Evolutionary conservation across 1,284 basidiomycete species (phyloP), one percentile per base, ranked within the genome.

Genomic region (Anthracocystis walkeri): DNA sequence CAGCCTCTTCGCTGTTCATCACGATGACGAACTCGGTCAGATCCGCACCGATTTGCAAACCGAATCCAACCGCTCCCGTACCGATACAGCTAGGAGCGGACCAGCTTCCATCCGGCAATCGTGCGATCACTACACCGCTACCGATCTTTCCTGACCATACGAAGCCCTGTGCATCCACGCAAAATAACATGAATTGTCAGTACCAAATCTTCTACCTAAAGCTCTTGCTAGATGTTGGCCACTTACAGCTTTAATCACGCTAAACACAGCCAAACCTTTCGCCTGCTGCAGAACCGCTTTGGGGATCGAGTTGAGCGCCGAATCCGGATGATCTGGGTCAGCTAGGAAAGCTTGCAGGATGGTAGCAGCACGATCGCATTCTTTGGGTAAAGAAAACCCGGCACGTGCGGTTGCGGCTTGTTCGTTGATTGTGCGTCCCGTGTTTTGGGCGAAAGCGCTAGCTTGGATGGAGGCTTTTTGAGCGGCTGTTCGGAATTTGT

Each of bases 61-160:
- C 96, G 91, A 95, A 95, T 42, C 96, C 96, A 6, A 97, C 86
- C 1, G 79, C 77, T 25, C 93, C 95, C 0, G 95, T 98, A n/a
- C 93, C 95, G 84, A 99, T 97, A 87, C 95, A 97, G 46, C 92
- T 94, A 0, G 96, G 96, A 1, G 95, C 95, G 51, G 93, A 95
- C 96, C 96, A 98, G 21, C 93, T 95, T 69, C 96, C 97, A 83
- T 98, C 95, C 4, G 93, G 92, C 40, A 98, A 90, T 18, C 97
- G 91, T 11, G 96, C 93, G 80, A 97, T 92, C 84, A 99, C 95
- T 65, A 99, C 87, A 10, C 96, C 96, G 0, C 93, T 94, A 40
- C 96, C 96, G 1, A 93, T 94, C 86, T 95, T 96, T 56, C 94
- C 96, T 10, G 93, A 95, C 89, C 97, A 97, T 62, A 97, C 90